Evolutionary conservation across 257 asterid species (phyloP).

Genomic region (Nyctanthes arbortristis): DNA sequence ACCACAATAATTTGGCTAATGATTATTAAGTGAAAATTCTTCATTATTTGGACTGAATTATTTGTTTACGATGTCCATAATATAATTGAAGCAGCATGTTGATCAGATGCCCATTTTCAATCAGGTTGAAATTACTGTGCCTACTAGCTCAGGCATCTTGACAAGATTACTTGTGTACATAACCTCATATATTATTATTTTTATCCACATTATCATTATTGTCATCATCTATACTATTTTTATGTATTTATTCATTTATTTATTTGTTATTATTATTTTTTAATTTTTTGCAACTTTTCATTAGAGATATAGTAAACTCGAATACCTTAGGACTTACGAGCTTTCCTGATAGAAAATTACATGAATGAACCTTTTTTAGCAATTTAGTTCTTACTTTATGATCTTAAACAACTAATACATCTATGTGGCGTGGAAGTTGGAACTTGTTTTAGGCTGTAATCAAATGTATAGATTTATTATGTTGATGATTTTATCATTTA

Average conservation of each 20-base stretch:
- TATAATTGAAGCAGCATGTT: neutral
- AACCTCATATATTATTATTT: too few relatives aligned
- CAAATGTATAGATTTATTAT: neutral
- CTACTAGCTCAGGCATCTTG: neutral
- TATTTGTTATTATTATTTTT: too few relatives aligned
- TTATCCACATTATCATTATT: too few relatives aligned
- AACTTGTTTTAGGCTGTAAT: neutral
- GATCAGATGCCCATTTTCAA: neutral
- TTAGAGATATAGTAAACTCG: neutral
- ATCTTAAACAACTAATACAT: neutral
- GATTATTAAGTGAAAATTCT: neutral
- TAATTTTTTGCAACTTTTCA: too few relatives aligned
- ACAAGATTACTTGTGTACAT: neutral
- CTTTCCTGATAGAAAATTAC: neutral
- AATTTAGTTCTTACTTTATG: neutral
- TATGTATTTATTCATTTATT: too few relatives aligned
- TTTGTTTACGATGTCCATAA: neutral
- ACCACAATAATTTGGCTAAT: neutral
- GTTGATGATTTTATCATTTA: constrained; percentile 18
- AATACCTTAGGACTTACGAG: neutral
- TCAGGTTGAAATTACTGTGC: neutral
- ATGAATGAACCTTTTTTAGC: neutral
- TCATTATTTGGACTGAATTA: neutral
- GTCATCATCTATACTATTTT: too few relatives aligned
- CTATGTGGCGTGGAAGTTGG: neutral